Conservation (phyloP, 2,329 filamentous ascomycete genomes). For the Fusarium sp. region DNA sequence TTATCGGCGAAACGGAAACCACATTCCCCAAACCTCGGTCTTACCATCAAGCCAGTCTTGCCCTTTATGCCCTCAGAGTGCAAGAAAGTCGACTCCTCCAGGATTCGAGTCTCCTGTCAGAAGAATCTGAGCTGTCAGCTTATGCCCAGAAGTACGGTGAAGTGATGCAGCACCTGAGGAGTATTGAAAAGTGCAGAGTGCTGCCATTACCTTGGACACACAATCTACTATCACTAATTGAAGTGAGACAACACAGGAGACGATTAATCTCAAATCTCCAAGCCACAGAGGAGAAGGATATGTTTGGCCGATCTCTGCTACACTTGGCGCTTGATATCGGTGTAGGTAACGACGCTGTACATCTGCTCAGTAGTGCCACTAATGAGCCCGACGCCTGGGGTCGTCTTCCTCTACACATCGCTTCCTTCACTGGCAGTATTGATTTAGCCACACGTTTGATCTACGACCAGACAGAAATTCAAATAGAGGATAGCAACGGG, state of each 20-base stretch:
- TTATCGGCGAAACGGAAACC: neutral
- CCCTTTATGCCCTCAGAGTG: neutral
- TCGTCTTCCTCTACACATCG: neutral
- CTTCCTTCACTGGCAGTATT: neutral
- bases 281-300: neutral
- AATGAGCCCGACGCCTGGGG: neutral
- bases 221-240: neutral
- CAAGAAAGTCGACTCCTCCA: neutral
- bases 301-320: neutral
- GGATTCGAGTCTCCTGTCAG: rapidly evolving
- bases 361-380: neutral
- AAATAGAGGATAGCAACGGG: rapidly evolving
- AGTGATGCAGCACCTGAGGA: neutral
- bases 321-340: neutral
- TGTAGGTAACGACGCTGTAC: neutral
- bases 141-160: neutral
- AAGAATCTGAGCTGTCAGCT: neutral
- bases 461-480: neutral
- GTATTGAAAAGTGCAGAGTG: neutral
- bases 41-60: neutral
- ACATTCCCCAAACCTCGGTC: neutral
- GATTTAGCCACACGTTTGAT: neutral
- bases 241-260: rapidly evolving
- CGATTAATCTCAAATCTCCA: rapidly evolving
- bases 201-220: neutral